These are phyloP conservation scores for Favolaschia claudopus DNA, from an alignment of 768 basidiomycete genomes.

Conservation along the genomic window DNA sequence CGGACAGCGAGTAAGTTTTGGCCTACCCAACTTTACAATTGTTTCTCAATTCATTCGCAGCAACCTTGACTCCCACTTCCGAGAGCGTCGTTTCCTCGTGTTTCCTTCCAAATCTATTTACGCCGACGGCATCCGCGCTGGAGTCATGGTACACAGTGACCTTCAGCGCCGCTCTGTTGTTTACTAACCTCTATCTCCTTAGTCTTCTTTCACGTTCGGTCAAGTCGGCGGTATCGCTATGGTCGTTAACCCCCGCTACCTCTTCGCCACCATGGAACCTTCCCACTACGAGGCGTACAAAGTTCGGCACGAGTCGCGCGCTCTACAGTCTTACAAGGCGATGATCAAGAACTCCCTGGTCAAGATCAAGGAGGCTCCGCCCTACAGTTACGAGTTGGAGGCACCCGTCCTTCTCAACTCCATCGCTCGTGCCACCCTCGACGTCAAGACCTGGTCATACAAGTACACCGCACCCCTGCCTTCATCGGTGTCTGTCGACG, in stretches of 20 bases:
- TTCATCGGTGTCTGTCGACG: slow-evolving; percentile 59
- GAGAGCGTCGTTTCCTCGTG: slow-evolving; percentile 88
- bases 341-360: slow-evolving; percentile 94
- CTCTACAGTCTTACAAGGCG: slow-evolving; percentile 80
- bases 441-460: slow-evolving; percentile 87
- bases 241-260: slow-evolving; percentile 89
- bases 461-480: slow-evolving; percentile 75
- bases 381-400: slow-evolving; percentile 88
- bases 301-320: slow-evolving; percentile 69
- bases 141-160: slow-evolving; percentile 78
- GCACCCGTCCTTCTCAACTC: slow-evolving; percentile 90
- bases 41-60: slow-evolving; percentile 44
- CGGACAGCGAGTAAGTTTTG: slow-evolving; percentile 88
- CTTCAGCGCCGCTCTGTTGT: neutral
- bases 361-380: slow-evolving; percentile 93
- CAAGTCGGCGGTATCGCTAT: slow-evolving; percentile 96
- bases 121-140: slow-evolving; percentile 90
- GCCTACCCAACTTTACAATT: neutral
- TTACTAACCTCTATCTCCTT: slow-evolving; percentile 12
- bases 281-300: slow-evolving; percentile 82
- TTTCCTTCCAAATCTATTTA: slow-evolving; percentile 98
- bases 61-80: slow-evolving; percentile 93
- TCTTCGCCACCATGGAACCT: slow-evolving; percentile 85
- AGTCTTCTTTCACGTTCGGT: slow-evolving; percentile 98
- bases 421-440: slow-evolving; percentile 81